Percentiles rank a stretch among this genome's conserved stretches.
Conservation (phyloP, 192 early-diverging fungal species). For the Coemansia sp. region DNA sequence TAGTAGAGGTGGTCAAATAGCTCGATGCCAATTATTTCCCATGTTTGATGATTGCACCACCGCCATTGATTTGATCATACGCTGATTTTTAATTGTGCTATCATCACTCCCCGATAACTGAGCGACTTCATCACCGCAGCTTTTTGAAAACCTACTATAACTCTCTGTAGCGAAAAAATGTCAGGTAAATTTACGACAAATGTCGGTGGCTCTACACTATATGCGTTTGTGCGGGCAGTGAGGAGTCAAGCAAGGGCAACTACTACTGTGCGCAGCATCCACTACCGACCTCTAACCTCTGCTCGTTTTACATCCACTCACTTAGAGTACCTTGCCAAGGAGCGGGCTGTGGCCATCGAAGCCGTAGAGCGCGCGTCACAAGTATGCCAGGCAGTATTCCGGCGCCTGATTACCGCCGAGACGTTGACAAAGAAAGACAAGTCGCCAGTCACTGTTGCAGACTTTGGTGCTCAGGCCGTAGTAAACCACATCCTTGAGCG, state of each 20-base stretch:
- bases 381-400: constrained; percentile 91
- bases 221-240: not conserved
- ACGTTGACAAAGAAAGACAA: constrained; percentile 93
- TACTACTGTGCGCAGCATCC: not conserved
- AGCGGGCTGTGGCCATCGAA: constrained; percentile 81
- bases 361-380: constrained; percentile 86
- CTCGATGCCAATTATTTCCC: not conserved
- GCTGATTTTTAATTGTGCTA: not conserved
- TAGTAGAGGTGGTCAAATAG: not conserved
- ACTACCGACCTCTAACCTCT: not conserved
- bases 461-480: constrained; percentile 94
- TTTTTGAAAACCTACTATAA: not conserved
- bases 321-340: constrained; percentile 57
- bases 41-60: not conserved
- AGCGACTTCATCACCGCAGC: not conserved
- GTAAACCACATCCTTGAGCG: constrained; percentile 79
- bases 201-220: not conserved
- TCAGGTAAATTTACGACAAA: not conserved
- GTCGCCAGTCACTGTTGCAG: constrained; percentile 98
- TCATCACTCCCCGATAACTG: not conserved
- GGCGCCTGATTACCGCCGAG: constrained; percentile 69
- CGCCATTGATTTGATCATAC: not conserved
- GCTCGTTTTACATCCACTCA: constrained; percentile 3
- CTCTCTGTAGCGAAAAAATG: not conserved
- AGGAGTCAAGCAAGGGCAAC: not conserved